These are phyloP conservation scores for Rhynchospora pubera DNA, from an alignment of 176 grass and related monocot species.

Conservation along the genomic window DNA sequence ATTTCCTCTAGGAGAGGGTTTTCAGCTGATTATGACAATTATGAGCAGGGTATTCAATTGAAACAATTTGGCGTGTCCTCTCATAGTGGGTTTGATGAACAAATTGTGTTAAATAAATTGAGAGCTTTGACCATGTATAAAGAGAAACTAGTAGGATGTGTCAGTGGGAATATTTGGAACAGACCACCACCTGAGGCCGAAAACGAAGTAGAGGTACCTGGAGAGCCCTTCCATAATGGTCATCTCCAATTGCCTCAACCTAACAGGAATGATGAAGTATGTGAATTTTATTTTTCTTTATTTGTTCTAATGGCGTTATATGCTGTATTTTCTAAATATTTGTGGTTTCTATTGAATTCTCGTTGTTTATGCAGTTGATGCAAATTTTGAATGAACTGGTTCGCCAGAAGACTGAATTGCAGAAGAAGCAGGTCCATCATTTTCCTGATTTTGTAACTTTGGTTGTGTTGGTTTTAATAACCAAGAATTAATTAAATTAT, in stretches of 20 bases:
- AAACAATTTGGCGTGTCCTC: neutral
- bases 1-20: no score
- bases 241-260: neutral
- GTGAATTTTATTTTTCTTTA: neutral
- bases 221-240: neutral
- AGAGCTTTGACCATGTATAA: neutral
- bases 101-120: conserved; percentile 11
- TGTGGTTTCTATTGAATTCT: no score
- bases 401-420: conserved; percentile 32
- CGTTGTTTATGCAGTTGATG: conserved; percentile 34
- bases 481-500: neutral
- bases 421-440: conserved; percentile 55
- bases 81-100: conserved; percentile 4
- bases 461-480: no score
- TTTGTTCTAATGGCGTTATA: conserved; percentile 23
- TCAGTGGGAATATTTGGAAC: neutral
- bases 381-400: conserved; percentile 41
- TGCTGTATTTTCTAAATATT: neutral
- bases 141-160: neutral
- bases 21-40: neutral
- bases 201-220: neutral
- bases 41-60: neutral
- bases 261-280: neutral
- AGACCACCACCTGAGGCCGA: neutral
- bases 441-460: neutral